Conservation (phyloP, 768 basidiomycete species). For the Grammothele lineata region DNA sequence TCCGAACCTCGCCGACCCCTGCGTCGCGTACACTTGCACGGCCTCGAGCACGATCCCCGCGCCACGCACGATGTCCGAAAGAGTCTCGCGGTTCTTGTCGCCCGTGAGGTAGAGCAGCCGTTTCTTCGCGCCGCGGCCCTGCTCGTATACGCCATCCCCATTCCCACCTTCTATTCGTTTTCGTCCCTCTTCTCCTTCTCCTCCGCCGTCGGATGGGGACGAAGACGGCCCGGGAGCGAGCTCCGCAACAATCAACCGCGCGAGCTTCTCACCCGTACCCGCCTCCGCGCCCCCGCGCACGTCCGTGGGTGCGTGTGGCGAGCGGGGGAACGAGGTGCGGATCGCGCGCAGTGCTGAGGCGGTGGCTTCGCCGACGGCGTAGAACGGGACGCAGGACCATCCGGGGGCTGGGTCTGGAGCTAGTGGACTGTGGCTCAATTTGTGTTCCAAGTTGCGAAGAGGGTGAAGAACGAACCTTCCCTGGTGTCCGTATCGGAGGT, state of each 20-base stretch:
- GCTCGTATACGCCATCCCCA: slow-evolving; percentile 3
- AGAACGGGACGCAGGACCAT: slow-evolving; percentile 68
- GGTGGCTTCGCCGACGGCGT: slow-evolving; percentile 72
- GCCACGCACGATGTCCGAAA: slow-evolving; percentile 45
- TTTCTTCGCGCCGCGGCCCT: too few relatives aligned
- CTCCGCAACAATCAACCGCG: slow-evolving; percentile 52
- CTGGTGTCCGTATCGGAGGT: too few relatives aligned
- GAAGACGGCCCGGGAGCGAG: slow-evolving; percentile 8
- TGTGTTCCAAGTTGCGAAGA: too few relatives aligned
- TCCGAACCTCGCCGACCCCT: slow-evolving; percentile 48
- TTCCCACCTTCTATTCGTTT: too few relatives aligned
- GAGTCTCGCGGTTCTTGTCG: slow-evolving; percentile 78
- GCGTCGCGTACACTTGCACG: slow-evolving; percentile 71
- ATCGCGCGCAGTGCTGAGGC: slow-evolving; percentile 41
- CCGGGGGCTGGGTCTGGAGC: slow-evolving; percentile 22
- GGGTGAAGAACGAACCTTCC: too few relatives aligned
- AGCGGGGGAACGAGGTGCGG: slow-evolving; percentile 19
- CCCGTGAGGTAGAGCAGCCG: slow-evolving; percentile 78
- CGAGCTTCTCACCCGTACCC: slow-evolving; percentile 69
- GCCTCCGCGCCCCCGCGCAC: slow-evolving; percentile 45
- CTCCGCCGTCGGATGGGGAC: slow-evolving; percentile 16
- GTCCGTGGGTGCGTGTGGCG: slow-evolving; percentile 28
- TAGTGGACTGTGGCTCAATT: too few relatives aligned
- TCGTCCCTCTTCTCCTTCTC: neutral
- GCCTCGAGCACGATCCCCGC: slow-evolving; percentile 42